phyloP scores from a whole-genome alignment of 2,329 filamentous ascomycete genomes.

The Paradendryphiella salina region DNA sequence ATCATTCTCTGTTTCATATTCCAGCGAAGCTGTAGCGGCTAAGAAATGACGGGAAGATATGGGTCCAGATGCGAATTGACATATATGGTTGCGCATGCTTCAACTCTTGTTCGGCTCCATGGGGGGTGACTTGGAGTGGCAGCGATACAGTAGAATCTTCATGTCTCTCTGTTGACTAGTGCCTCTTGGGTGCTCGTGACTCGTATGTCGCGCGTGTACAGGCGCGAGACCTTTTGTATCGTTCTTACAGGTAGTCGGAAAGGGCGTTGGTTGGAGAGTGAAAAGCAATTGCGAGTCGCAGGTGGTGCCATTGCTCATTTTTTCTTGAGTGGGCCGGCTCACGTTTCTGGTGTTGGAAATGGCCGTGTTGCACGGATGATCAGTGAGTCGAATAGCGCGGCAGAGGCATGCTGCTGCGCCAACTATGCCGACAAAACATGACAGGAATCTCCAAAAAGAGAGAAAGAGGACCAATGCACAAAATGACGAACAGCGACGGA shows the following conservation, averaged over 20 bases:
- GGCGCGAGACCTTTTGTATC: not conserved
- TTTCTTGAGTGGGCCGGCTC: not conserved
- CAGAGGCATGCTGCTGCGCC: not conserved
- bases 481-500: conserved; percentile 7
- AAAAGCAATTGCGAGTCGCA: conserved; percentile 8
- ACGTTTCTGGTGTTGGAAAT: not conserved
- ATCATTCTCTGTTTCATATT: conserved; percentile 19
- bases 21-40: conserved; percentile 13
- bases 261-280: not conserved
- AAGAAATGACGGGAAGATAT: conserved; percentile 8
- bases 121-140: not conserved
- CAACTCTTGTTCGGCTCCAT: conserved; percentile 9
- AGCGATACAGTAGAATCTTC: conserved; percentile 10
- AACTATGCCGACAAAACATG: not conserved
- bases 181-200: conserved; percentile 14
- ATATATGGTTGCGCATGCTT: conserved; percentile 5
- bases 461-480: conserved; percentile 12
- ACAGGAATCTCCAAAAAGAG: not conserved
- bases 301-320: not conserved
- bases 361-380: conserved; percentile 2
- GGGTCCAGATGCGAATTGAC: conserved; percentile 4
- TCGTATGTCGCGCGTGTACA: not conserved
- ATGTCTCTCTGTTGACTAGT: conserved; percentile 7
- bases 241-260: not conserved
- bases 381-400: not conserved